Percentiles rank a stretch among this genome's conserved stretches.
Evolutionary conservation across 805 yeast genomes (phyloP).

Genomic region (Candida parachauliodes): DNA sequence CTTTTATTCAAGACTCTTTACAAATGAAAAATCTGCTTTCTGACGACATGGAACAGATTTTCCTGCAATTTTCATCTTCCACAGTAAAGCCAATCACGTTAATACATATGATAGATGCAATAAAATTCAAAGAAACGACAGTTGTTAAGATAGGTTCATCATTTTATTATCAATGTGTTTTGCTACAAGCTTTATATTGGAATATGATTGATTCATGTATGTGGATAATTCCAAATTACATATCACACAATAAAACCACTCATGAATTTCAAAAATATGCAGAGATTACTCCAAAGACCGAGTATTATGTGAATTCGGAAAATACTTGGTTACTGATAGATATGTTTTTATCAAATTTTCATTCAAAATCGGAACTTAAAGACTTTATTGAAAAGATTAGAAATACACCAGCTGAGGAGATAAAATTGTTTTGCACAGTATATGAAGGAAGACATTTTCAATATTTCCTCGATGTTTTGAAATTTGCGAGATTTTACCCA

Average conservation of each 20-base stretch:
- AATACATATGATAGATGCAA: conserved; percentile 13
- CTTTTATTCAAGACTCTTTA: conserved; percentile 21
- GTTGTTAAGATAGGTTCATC: conserved; percentile 10
- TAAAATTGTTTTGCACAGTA: conserved; percentile 23
- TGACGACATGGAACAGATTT: conserved; percentile 17
- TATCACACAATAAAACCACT: conserved; percentile 11
- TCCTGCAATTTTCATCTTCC: conserved; percentile 19
- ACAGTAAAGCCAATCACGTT: conserved; percentile 15
- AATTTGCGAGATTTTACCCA: conserved; percentile 30
- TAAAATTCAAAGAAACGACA: conserved; percentile 12
- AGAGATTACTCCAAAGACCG: background rate
- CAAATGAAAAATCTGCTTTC: conserved; percentile 11
- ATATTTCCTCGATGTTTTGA: conserved; percentile 24
- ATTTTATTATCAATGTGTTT: conserved; percentile 25
- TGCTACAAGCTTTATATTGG: conserved; percentile 27
- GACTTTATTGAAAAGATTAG: conserved; percentile 17
- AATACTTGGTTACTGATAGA: conserved; percentile 11
- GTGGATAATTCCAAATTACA: conserved; percentile 24
- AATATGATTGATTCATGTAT: conserved; percentile 20
- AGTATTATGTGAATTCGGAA: conserved; percentile 24
- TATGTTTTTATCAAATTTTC: conserved; percentile 6
- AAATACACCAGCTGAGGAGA: conserved; percentile 21
- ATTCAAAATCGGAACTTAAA: background rate
- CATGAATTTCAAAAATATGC: conserved; percentile 16
- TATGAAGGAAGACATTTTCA: conserved; percentile 28